Percentiles rank a stretch among this genome's conserved stretches.
phyloP scores from a whole-genome alignment of 495 filamentous ascomycete species.

The Neurospora africana region DNA sequence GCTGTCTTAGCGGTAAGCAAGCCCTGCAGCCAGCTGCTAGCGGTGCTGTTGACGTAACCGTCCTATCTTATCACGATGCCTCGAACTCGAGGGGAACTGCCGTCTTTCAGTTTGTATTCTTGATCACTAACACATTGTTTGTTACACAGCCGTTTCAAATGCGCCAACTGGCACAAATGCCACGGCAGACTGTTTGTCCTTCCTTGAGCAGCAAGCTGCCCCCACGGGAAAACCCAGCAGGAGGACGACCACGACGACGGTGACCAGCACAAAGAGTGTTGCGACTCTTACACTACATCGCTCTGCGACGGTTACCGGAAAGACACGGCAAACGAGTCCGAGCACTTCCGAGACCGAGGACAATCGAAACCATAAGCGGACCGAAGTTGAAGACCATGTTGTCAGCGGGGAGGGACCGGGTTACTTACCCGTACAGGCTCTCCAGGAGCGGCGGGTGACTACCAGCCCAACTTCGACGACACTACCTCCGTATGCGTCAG shows the following conservation, averaged over 20 bases:
- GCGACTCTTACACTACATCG: conserved; percentile 1
- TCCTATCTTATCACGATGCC: neutral
- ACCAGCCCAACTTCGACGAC: conserved; percentile 5
- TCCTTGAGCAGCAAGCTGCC: neutral
- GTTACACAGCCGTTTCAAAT: conserved; percentile 10
- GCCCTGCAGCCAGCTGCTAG: neutral
- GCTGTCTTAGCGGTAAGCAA: conserved; percentile 16
- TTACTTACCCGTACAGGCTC: neutral
- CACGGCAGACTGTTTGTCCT: conserved; percentile 19
- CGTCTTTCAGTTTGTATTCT: neutral
- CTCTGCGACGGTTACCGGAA: neutral
- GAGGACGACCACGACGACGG: conserved; percentile 9
- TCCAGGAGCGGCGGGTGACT: conserved; percentile 7
- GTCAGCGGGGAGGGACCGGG: neutral
- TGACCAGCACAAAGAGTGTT: conserved; percentile 5
- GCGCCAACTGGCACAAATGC: conserved; percentile 9
- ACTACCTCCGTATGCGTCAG: conserved; percentile 12
- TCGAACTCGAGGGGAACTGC: neutral
- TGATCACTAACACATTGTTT: neutral
- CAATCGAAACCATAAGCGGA: conserved; percentile 2
- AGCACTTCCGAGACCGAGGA: neutral
- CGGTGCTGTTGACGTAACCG: neutral
- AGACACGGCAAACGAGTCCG: neutral
- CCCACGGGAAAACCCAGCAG: neutral
- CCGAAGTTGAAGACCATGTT: conserved; percentile 2